Percentiles rank a stretch among this genome's conserved stretches.
Evolutionary conservation across 2,329 filamentous ascomycete species (phyloP).

Genomic region (Bimuria novae-zelandiae): DNA sequence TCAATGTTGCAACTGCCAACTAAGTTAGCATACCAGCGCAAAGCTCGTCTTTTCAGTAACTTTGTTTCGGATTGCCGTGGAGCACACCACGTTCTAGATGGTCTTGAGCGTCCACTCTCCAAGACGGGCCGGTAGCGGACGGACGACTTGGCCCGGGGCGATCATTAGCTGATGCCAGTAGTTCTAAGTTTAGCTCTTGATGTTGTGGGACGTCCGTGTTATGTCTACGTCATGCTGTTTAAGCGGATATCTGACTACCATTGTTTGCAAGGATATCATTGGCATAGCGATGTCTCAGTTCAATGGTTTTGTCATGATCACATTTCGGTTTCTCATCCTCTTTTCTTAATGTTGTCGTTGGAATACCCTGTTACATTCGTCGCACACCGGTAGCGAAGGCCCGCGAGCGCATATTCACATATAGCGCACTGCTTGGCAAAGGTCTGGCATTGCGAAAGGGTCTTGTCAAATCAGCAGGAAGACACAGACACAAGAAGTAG

Average conservation of each 20-base stretch:
- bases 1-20: no score
- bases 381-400: background rate
- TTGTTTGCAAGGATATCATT: slow-evolving; percentile 1
- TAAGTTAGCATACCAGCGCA: no score
- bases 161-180: slow-evolving; percentile 12
- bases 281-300: background rate
- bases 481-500: background rate
- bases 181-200: slow-evolving; percentile 19
- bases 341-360: background rate
- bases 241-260: slow-evolving; percentile 12
- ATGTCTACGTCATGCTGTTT: slow-evolving; percentile 25
- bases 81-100: no score
- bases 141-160: slow-evolving; percentile 19
- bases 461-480: background rate
- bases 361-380: background rate
- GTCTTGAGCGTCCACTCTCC: no score
- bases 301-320: background rate
- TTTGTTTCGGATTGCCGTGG: no score
- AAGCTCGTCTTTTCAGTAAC: no score
- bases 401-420: background rate
- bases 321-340: background rate
- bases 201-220: slow-evolving; percentile 6
- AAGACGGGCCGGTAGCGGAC: slow-evolving; percentile 1
- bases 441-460: background rate
- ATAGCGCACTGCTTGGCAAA: background rate